These are phyloP conservation scores for Fusarium sp. DNA, from an alignment of 2,329 filamentous ascomycete species.

Conservation along the genomic window DNA sequence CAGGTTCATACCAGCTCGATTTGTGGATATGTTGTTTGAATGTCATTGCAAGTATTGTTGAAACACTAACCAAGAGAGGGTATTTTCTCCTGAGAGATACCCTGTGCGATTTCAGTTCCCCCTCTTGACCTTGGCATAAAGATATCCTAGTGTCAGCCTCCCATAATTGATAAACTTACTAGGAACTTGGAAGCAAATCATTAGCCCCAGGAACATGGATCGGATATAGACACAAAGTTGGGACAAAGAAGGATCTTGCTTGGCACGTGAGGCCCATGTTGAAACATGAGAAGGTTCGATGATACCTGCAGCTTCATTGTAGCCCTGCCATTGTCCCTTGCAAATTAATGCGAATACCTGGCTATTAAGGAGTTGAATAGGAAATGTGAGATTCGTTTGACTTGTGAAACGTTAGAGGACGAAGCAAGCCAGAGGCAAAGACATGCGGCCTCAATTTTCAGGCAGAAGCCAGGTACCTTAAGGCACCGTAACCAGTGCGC, in stretches of 20 bases:
- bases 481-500: slow-evolving; percentile 1
- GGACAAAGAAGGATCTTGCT: slow-evolving; percentile 13
- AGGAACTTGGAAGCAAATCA: not conserved
- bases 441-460: not conserved
- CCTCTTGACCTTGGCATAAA: not conserved
- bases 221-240: slow-evolving; percentile 2
- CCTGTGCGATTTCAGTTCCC: not conserved
- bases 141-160: not conserved
- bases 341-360: slow-evolving; percentile 24
- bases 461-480: not conserved
- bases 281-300: slow-evolving; percentile 12
- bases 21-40: slow-evolving; percentile 14
- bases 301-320: slow-evolving; percentile 6
- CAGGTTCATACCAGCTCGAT: slow-evolving; percentile 18
- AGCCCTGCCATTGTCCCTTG: slow-evolving; percentile 12
- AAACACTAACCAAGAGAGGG: not conserved
- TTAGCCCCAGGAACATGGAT: not conserved
- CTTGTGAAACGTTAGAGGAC: slow-evolving; percentile 18
- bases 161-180: not conserved
- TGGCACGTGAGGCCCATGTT: slow-evolving; percentile 23
- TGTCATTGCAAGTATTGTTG: not conserved
- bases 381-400: slow-evolving; percentile 11
- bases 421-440: not conserved
- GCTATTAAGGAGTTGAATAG: slow-evolving; percentile 9
- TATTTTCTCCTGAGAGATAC: slow-evolving; percentile 2